Conservation (phyloP, 2,329 filamentous ascomycete species). For the Ophiostoma angusticollis region DNA sequence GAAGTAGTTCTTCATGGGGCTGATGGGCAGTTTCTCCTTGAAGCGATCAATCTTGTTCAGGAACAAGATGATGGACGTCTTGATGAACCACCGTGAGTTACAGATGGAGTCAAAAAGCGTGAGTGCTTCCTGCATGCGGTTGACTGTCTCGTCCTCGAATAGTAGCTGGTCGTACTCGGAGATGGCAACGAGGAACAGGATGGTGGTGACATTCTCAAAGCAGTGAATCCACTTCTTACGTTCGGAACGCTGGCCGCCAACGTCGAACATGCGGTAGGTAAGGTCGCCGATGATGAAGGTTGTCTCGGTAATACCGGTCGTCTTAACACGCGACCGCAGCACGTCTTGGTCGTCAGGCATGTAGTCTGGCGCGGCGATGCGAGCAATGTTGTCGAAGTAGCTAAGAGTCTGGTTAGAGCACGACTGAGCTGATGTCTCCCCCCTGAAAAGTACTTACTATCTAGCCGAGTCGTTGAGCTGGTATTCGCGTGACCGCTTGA, state of each 20-base stretch:
- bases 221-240: slow-evolving; percentile 99
- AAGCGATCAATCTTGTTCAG: slow-evolving; percentile 86
- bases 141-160: slow-evolving; percentile 93
- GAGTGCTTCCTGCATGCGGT: slow-evolving; percentile 83
- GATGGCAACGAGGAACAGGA: slow-evolving; percentile 92
- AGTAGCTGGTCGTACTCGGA: slow-evolving; percentile 94
- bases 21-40: slow-evolving; percentile 71
- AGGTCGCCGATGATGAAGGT: slow-evolving; percentile 91
- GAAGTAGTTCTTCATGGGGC: slow-evolving; percentile 82
- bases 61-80: slow-evolving; percentile 80
- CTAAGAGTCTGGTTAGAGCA: too few species aligned
- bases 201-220: slow-evolving; percentile 95
- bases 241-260: slow-evolving; percentile 88
- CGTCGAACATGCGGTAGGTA: slow-evolving; percentile 95
- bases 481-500: slow-evolving; percentile 91
- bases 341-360: slow-evolving; percentile 94
- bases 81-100: slow-evolving; percentile 83
- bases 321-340: slow-evolving; percentile 91
- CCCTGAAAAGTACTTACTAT: slow-evolving; percentile 53
- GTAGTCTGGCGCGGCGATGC: slow-evolving; percentile 83
- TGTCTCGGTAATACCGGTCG: slow-evolving; percentile 92
- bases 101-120: slow-evolving; percentile 80
- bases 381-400: slow-evolving; percentile 91
- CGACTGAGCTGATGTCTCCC: too few species aligned
- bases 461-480: slow-evolving; percentile 91